Evolutionary conservation across 805 yeast species (phyloP).

Genomic region (Wickerhamiella australiensis): DNA sequence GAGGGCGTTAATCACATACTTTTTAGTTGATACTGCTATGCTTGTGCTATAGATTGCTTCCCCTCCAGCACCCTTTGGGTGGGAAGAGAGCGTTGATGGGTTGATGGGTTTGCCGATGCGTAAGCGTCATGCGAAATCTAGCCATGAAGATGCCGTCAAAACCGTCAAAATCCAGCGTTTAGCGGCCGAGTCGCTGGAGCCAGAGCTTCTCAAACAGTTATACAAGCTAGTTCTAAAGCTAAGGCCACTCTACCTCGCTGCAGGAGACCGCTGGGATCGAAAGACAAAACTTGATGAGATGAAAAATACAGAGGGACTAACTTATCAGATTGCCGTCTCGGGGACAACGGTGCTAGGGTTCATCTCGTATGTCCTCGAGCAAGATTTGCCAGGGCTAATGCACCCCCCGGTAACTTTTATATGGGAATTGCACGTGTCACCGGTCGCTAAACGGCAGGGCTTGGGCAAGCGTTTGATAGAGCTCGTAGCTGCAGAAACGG

Average conservation of each 20-base stretch:
- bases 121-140: background rate
- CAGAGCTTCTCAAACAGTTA: conserved; percentile 15
- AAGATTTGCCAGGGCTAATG: background rate
- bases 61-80: too few species aligned
- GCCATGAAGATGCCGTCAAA: background rate
- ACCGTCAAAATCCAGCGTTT: background rate
- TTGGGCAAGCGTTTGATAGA: conserved; percentile 20
- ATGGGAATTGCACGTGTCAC: conserved; percentile 24
- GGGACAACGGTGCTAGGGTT: conserved; percentile 16
- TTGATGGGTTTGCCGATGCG: too few species aligned
- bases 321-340: conserved; percentile 13
- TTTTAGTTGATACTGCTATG: too few species aligned
- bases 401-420: conserved; percentile 18
- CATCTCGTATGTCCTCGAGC: conserved; percentile 18
- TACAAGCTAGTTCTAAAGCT: conserved; percentile 20
- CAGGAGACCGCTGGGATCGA: conserved; percentile 23
- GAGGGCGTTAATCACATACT: too few species aligned
- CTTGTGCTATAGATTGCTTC: too few species aligned
- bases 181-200: background rate
- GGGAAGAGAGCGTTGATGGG: too few species aligned
- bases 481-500: conserved; percentile 12
- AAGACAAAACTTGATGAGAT: conserved; percentile 21
- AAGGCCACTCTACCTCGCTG: conserved; percentile 19
- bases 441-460: conserved; percentile 17
- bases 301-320: conserved; percentile 17